Base-by-base conservation (phyloP, 1,284 basidiomycete species). In the Athelia sp. region DNA sequence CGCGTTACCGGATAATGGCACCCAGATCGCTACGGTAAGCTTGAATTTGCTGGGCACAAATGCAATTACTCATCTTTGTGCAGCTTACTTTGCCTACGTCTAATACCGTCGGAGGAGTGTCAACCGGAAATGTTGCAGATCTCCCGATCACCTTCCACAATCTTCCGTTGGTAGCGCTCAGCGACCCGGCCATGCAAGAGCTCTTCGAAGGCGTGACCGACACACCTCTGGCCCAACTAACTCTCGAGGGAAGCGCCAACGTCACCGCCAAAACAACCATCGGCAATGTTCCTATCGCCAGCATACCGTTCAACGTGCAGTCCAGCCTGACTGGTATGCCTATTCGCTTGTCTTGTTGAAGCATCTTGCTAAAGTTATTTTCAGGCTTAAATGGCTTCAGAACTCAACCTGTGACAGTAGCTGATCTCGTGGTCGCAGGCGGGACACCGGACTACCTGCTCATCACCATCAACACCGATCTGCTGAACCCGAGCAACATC, bases 391-490 rank as follows among this genome's bases (percentile, higher is more conserved):
- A 43, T 46, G n/a, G 42, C 45, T 43, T 15, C 44, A 8, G 9
- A 29, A 13, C 26, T 29, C 26, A 29, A 29, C 26, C 26, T 13
- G 26, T 29, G 6, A 29, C 26, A 29, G 26, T 29, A 13, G 26
- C 86, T 54, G 84, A 86, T 56, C 65, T 90, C 55, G 87, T 87
- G 6, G 83, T 90, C 29, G 81, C 81, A 65, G 26, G 26, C 26
- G 26, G 26, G 26, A 29, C 26, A 13, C 26, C 26, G 26, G 26
- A 29, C 26, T 29, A 29, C 13, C 26, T 29, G 26, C 26, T 29
- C 26, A 29, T 29, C 26, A 29, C 26, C 6, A 29, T 29, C 26
- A 29, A 29, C 26, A 29, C 26, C 6, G 26, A 29, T 29, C 26
- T 29, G 26, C 26, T 29, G 26, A 29, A 29, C 26, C 26, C 26